phyloP scores from a whole-genome alignment of 805 yeast species.

The Kodamaea nitidulidarum region DNA sequence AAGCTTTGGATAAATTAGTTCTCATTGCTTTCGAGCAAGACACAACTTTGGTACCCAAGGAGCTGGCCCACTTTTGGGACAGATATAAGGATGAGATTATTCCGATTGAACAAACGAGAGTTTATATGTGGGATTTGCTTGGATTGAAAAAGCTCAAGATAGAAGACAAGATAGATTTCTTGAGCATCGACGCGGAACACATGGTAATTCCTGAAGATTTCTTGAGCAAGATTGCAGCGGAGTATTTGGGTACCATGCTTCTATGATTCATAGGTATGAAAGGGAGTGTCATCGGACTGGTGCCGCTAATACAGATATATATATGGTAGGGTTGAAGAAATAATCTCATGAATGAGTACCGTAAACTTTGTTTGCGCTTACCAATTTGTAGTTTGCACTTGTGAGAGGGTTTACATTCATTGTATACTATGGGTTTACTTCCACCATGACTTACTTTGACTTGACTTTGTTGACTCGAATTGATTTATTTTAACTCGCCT shows the following conservation, averaged over 20 bases:
- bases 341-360: background rate
- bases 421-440: no score
- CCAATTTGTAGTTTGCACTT: no score
- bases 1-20: conserved; percentile 48
- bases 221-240: conserved; percentile 38
- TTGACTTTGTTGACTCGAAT: no score
- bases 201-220: conserved; percentile 59
- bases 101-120: conserved; percentile 44
- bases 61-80: conserved; percentile 66
- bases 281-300: conserved; percentile 1
- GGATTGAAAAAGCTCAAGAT: conserved; percentile 53
- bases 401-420: no score
- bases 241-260: conserved; percentile 36
- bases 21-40: conserved; percentile 59
- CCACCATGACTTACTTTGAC: no score
- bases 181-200: conserved; percentile 54
- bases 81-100: conserved; percentile 41
- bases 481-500: no score
- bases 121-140: conserved; percentile 52
- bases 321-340: background rate
- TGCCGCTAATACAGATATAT: background rate
- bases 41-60: conserved; percentile 67
- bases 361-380: no score
- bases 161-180: conserved; percentile 43
- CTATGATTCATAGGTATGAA: background rate